Conservation (phyloP, 305 asterid species). For the Plantago coronopus region DNA sequence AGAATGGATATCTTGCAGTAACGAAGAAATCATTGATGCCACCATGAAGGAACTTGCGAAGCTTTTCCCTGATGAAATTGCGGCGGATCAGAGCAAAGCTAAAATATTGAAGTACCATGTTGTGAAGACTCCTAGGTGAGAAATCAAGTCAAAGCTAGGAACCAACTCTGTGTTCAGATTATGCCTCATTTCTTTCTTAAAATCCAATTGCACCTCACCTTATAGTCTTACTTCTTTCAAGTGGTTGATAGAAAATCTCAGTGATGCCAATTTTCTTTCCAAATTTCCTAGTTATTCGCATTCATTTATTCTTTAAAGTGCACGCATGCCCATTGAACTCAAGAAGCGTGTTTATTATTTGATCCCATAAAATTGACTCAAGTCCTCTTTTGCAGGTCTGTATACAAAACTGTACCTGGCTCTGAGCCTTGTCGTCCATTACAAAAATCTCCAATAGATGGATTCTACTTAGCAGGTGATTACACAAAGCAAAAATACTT, state of each 20-base stretch:
- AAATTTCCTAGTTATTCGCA: too few relatives aligned
- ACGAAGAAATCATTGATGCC: constrained; percentile 85
- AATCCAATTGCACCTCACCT: too few relatives aligned
- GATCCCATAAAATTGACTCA: neutral
- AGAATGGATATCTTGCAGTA: constrained; percentile 87
- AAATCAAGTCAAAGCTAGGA: neutral
- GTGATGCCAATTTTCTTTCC: too few relatives aligned
- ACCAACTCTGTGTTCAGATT: too few relatives aligned
- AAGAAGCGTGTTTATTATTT: too few relatives aligned
- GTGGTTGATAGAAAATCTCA: too few relatives aligned
- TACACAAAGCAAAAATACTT: constrained; percentile 95
- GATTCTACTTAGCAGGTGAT: constrained; percentile 96
- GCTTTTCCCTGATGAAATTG: constrained; percentile 88
- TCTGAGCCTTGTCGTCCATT: constrained; percentile 91
- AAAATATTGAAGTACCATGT: constrained; percentile 86
- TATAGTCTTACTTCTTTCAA: too few relatives aligned
- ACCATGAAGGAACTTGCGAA: constrained; percentile 95
- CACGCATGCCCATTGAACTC: too few relatives aligned
- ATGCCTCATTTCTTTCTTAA: too few relatives aligned
- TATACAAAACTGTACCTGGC: constrained; percentile 92
- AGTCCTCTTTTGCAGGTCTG: constrained; percentile 52
- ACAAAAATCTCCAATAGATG: constrained; percentile 83
- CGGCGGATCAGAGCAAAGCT: constrained; percentile 98
- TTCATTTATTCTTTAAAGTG: too few relatives aligned
- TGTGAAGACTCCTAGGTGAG: constrained; percentile 92